Conservation (phyloP, 306 rosid species). For the Cicer yamashitae region DNA sequence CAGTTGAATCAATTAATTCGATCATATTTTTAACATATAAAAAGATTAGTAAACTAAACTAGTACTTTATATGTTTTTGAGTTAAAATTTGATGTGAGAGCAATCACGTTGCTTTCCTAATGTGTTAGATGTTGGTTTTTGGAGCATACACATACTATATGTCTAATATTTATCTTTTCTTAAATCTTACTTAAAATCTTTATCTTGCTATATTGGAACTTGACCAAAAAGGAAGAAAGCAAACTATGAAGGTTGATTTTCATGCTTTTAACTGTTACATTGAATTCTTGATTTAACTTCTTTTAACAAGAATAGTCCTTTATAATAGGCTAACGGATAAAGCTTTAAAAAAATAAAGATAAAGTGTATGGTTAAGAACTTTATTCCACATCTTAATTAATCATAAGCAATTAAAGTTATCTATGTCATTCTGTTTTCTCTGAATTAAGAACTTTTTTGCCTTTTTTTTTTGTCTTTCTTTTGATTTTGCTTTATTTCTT, state of each 20-base stretch:
- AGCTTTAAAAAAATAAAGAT: constrained; percentile 45
- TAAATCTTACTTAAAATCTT: constrained; percentile 13
- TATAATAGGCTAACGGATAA: constrained; percentile 36
- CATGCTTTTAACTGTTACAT: constrained; percentile 70
- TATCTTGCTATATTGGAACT: constrained; percentile 33
- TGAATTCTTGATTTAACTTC: constrained; percentile 50
- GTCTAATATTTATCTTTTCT: constrained; percentile 14
- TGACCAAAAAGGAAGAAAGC: constrained; percentile 32
- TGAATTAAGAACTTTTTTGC: constrained; percentile 43
- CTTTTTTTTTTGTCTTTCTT: constrained; percentile 57
- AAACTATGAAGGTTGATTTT: constrained; percentile 28
- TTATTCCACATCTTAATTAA: constrained; percentile 60
- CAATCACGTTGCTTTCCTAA: background rate
- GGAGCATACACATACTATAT: background rate
- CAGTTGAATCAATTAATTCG: background rate
- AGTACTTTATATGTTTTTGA: background rate
- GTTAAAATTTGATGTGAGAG: background rate
- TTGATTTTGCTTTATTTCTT: constrained; percentile 51
- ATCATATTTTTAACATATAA: background rate
- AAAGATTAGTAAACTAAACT: background rate
- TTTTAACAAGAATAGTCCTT: constrained; percentile 37
- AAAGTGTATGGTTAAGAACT: constrained; percentile 56
- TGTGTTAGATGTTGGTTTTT: background rate
- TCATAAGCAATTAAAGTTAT: constrained; percentile 50
- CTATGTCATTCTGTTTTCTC: constrained; percentile 50